Percentiles rank a stretch among this genome's conserved stretches.
phyloP scores from a whole-genome alignment of 2,329 filamentous ascomycete species.

The Ampelomyces quisqualis region DNA sequence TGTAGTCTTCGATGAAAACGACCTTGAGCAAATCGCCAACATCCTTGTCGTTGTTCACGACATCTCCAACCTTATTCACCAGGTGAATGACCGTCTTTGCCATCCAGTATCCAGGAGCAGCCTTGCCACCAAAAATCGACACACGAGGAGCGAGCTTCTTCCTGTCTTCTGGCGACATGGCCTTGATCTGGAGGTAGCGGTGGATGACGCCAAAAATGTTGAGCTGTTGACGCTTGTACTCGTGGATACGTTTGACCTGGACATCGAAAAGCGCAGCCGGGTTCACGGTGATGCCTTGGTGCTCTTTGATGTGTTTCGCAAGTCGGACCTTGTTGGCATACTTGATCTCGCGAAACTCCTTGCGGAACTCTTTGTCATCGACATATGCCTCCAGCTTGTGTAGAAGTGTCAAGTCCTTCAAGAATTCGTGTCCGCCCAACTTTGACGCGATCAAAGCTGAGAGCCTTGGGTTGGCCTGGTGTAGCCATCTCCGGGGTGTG shows the following conservation, averaged over 20 bases:
- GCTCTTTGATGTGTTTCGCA: conserved; percentile 84
- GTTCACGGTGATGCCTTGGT: conserved; percentile 79
- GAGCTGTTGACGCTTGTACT: conserved; percentile 98
- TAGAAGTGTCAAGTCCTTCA: conserved; percentile 85
- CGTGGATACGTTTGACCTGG: conserved; percentile 98
- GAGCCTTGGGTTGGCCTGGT: conserved; percentile 92
- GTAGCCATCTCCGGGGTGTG: conserved; percentile 91
- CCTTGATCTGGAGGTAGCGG: conserved; percentile 86
- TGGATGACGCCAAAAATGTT: conserved; percentile 99
- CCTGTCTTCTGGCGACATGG: conserved; percentile 75
- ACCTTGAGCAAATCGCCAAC: conserved; percentile 95
- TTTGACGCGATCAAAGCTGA: conserved; percentile 92
- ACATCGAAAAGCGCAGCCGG: conserved; percentile 90
- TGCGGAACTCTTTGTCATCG: conserved; percentile 86
- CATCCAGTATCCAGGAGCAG: conserved; percentile 99
- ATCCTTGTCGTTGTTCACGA: conserved; percentile 90
- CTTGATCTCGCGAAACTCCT: conserved; percentile 96
- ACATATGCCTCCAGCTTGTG: conserved; percentile 82
- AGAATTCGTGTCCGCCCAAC: conserved; percentile 76
- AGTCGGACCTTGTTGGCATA: conserved; percentile 91
- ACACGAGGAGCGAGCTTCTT: conserved; percentile 87
- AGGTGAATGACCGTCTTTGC: conserved; percentile 98
- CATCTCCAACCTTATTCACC: conserved; percentile 84
- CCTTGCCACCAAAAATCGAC: conserved; percentile 96
- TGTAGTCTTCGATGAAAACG: conserved; percentile 96